Evolutionary conservation across 148 eudicot species (phyloP).

Genomic region (Rhododendron vialii): DNA sequence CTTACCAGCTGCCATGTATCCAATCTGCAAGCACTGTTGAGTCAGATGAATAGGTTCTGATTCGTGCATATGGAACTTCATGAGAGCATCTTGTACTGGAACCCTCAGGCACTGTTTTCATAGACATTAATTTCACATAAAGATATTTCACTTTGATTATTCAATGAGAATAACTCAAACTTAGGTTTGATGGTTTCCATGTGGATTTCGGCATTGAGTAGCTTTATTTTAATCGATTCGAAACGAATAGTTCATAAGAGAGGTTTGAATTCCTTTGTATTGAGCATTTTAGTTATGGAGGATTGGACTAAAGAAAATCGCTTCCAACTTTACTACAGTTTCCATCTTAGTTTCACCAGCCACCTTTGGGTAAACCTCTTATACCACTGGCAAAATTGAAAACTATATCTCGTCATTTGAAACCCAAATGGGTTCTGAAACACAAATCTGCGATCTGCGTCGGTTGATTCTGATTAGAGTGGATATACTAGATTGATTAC

Average conservation of each 20-base stretch:
- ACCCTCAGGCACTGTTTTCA: background rate
- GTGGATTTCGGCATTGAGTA: background rate
- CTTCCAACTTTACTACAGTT: background rate
- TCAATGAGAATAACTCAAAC: background rate
- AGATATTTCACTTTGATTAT: background rate
- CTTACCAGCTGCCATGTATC: constrained; percentile 4
- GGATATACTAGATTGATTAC: background rate
- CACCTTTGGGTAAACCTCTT: background rate
- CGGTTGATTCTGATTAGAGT: background rate
- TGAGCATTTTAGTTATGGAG: background rate
- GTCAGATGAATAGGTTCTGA: background rate
- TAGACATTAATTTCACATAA: background rate
- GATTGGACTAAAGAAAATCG: background rate
- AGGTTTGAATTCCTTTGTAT: background rate
- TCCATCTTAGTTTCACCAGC: background rate
- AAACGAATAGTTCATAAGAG: background rate
- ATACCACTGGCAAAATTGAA: background rate
- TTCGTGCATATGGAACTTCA: background rate
- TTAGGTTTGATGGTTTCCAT: background rate
- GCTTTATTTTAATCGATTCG: background rate
- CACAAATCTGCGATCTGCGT: background rate
- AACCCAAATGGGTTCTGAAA: background rate
- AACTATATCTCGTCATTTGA: background rate
- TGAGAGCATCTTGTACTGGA: background rate
- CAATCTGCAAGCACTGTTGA: background rate